Conservation (phyloP, 345 rosid genomes). For the Syzygium aromaticum region DNA sequence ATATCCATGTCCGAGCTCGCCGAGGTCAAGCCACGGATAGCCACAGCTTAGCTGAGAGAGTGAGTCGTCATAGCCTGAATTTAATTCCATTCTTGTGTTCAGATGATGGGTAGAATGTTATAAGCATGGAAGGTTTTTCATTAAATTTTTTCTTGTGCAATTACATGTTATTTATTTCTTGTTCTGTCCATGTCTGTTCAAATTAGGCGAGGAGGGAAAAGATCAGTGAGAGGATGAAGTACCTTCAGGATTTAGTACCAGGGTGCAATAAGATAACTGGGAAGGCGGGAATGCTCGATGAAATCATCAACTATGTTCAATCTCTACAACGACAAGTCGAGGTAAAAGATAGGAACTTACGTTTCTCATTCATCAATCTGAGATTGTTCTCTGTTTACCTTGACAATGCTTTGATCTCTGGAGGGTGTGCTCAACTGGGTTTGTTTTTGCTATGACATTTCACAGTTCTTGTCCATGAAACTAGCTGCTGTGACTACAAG, state of each 20-base stretch:
- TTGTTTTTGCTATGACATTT: background rate
- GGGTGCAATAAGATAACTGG: conserved; percentile 64
- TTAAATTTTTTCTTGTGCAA: background rate
- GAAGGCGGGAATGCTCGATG: conserved; percentile 83
- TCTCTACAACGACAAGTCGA: conserved; percentile 76
- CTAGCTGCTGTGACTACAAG: conserved; percentile 48
- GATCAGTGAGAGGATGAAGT: conserved; percentile 75
- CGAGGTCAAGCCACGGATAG: conserved; percentile 98
- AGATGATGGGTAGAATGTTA: background rate
- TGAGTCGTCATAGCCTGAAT: conserved; percentile 18
- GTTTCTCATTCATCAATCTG: background rate
- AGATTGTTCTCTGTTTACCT: background rate
- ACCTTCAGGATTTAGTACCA: conserved; percentile 66
- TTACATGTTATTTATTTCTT: background rate
- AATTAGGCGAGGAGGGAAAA: conserved; percentile 79
- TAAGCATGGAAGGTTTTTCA: background rate
- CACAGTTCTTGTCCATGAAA: conserved; percentile 67
- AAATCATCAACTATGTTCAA: conserved; percentile 71
- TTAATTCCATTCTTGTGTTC: background rate
- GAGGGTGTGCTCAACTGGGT: background rate
- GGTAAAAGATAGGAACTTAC: conserved; percentile 15
- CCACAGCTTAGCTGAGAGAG: conserved; percentile 96
- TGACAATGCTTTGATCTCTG: background rate
- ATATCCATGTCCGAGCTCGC: conserved; percentile 91
- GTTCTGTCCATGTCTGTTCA: background rate